These are phyloP conservation scores for Amphichorda felina DNA, from an alignment of 2,329 filamentous ascomycete genomes.

Conservation along the genomic window DNA sequence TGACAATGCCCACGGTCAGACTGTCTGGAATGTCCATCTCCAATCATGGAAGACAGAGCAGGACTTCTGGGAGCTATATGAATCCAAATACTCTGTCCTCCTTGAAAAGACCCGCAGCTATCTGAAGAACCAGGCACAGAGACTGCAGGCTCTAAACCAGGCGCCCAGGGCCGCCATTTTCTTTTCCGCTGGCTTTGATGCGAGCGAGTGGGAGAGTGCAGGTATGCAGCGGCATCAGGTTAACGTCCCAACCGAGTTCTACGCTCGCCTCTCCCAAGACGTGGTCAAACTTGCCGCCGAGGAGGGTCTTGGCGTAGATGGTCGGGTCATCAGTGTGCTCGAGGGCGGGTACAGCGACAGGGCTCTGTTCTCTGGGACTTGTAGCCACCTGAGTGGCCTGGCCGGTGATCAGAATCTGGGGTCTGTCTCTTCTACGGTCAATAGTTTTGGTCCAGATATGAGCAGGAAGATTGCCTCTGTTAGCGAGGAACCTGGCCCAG, in stretches of 20 bases:
- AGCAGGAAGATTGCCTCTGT: constrained; percentile 34
- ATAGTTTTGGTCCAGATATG: constrained; percentile 46
- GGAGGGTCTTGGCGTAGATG: constrained; percentile 64
- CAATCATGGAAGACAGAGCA: constrained; percentile 71
- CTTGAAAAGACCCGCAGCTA: constrained; percentile 73
- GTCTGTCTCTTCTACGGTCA: constrained; percentile 13
- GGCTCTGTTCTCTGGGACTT: constrained; percentile 74
- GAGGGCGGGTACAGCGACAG: constrained; percentile 95
- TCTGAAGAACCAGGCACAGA: constrained; percentile 59
- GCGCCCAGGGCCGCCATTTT: constrained; percentile 80
- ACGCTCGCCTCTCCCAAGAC: constrained; percentile 80
- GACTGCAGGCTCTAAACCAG: constrained; percentile 45
- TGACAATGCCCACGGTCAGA: constrained; percentile 88
- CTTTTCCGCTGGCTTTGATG: constrained; percentile 91
- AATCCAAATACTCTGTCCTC: constrained; percentile 62
- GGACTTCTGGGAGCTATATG: constrained; percentile 86
- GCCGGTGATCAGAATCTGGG: constrained; percentile 40
- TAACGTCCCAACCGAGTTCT: constrained; percentile 94
- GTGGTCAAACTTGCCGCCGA: constrained; percentile 74
- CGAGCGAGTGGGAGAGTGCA: constrained; percentile 82
- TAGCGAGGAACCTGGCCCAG: constrained; percentile 13
- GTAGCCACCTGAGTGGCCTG: constrained; percentile 83
- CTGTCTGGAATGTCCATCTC: constrained; percentile 91
- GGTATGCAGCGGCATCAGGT: constrained; percentile 95
- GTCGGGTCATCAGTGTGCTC: constrained; percentile 81